Base-by-base conservation (phyloP, 106 monocot species). In the Chionographis japonica region DNA sequence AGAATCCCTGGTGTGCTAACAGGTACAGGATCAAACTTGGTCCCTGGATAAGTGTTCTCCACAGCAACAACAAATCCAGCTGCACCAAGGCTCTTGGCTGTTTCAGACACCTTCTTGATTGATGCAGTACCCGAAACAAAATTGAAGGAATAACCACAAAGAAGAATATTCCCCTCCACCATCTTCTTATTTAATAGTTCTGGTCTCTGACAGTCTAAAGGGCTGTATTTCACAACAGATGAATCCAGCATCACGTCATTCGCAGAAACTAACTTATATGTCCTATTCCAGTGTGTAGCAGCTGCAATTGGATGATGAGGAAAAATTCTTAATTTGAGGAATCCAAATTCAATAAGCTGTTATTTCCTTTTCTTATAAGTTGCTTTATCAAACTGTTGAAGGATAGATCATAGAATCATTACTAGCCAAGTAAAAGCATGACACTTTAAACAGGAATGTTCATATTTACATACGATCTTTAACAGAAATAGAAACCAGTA, bases 71-170 rank as follows among this genome's bases (percentile, higher is more conserved):
- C 69, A 72, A 97, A 97, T 9, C 95, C 95, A 56, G 83, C 92
- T 40, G 95, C 95, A 62, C 92, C 92, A 72, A 97, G 95, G 78
- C 50, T 82, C 62, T 77, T 89, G 4, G 92, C 89, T 20, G 95
- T 97, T 60, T 97, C 71, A 67, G 86, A 88, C 6, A 89, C 92
- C 61, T 87, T 97, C 69, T 85, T 92, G 67, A 97, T 85, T 17
- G 95, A 97, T 78, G 95, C 92, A 49, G 76, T 92, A 27, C 95
- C 95, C 42, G 92, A 91, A 67, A 97, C 67, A 62, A 89, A 97
- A 72, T 83, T 97, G 76, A 92, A 97, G 19, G 95, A 97, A 74
- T 89, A 97, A 4, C 95, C 95, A 78, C 95, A 97, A 46, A 97
- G 71, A 62, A 97, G 81, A 63, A 97, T 92, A 10, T 81, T 91